These are phyloP conservation scores for Chrysosporium keratinophilum DNA, from an alignment of 2,329 filamentous ascomycete species.

Conservation along the genomic window DNA sequence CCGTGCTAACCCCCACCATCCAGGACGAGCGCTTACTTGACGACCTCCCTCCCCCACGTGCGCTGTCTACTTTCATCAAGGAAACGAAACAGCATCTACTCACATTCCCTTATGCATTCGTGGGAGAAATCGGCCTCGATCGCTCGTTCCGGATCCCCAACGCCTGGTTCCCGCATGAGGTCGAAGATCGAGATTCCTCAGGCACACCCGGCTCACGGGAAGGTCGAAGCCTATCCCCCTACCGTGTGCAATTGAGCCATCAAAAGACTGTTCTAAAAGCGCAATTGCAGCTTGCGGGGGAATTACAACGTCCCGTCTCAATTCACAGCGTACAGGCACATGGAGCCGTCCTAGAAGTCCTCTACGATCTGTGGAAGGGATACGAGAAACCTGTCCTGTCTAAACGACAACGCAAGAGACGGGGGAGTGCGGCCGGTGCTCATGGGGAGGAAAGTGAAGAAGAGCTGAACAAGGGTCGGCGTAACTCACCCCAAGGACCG, in stretches of 20 bases:
- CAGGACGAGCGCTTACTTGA: conserved; percentile 41
- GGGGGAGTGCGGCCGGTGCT: conserved; percentile 25
- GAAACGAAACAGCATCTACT: conserved; percentile 41
- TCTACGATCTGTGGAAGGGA: conserved; percentile 49
- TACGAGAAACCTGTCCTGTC: conserved; percentile 43
- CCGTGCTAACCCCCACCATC: conserved; percentile 41
- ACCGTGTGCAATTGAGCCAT: conserved; percentile 47
- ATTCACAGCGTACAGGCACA: conserved; percentile 56
- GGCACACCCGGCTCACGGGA: conserved; percentile 52
- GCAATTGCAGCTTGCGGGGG: conserved; percentile 50
- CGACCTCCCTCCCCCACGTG: conserved; percentile 44
- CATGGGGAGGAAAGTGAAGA: conserved; percentile 24
- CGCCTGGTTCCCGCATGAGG: conserved; percentile 34
- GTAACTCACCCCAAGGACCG: conserved; percentile 19
- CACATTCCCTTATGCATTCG: conserved; percentile 45
- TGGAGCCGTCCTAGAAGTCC: conserved; percentile 46
- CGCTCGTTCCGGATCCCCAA: conserved; percentile 51
- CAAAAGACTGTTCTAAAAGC: conserved; percentile 48
- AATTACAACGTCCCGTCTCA: conserved; percentile 48
- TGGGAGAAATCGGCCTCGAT: conserved; percentile 55
- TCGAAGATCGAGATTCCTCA: conserved; percentile 23
- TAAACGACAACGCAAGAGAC: conserved; percentile 38
- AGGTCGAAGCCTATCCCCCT: conserved; percentile 47
- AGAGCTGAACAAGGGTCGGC: conserved; percentile 14
- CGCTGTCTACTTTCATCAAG: conserved; percentile 43